Percentiles rank a stretch among this genome's conserved stretches.
These are phyloP conservation scores for Naumovozyma dairenensis DNA, from an alignment of 805 yeast species.

Conservation along the genomic window DNA sequence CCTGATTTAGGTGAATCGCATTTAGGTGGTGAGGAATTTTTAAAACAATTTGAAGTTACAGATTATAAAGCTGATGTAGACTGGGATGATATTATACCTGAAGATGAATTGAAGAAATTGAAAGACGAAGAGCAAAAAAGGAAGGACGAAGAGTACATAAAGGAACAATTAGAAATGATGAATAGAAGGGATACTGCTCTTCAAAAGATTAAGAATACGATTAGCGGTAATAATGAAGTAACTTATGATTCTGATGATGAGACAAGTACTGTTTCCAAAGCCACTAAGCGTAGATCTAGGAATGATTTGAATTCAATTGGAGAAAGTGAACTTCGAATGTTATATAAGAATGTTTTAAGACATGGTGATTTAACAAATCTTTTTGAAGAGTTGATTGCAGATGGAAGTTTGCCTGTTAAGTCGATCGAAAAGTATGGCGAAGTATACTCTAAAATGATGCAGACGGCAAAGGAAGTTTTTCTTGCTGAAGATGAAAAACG, in stretches of 20 bases:
- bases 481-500: slow-evolving; percentile 59
- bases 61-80: slow-evolving; percentile 97
- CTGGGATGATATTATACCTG: slow-evolving; percentile 99
- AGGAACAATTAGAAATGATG: slow-evolving; percentile 83
- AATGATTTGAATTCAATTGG: slow-evolving; percentile 50
- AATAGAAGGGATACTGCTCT: slow-evolving; percentile 72
- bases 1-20: slow-evolving; percentile 97
- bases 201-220: slow-evolving; percentile 40
- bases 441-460: slow-evolving; percentile 64
- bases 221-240: slow-evolving; percentile 36
- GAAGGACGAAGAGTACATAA: slow-evolving; percentile 75
- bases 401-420: slow-evolving; percentile 79
- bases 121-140: slow-evolving; percentile 86
- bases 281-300: slow-evolving; percentile 30
- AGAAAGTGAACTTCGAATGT: slow-evolving; percentile 78
- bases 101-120: slow-evolving; percentile 76
- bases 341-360: slow-evolving; percentile 73
- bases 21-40: slow-evolving; percentile 94
- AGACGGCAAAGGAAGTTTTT: slow-evolving; percentile 50
- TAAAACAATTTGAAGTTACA: slow-evolving; percentile 95
- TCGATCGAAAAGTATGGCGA: slow-evolving; percentile 69
- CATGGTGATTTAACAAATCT: slow-evolving; percentile 67
- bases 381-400: slow-evolving; percentile 82
- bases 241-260: slow-evolving; percentile 32
- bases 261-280: slow-evolving; percentile 31